Evolutionary conservation across 805 yeast genomes (phyloP), one percentile per base, ranked within the genome.

Genomic region (Candida nemodendra): DNA sequence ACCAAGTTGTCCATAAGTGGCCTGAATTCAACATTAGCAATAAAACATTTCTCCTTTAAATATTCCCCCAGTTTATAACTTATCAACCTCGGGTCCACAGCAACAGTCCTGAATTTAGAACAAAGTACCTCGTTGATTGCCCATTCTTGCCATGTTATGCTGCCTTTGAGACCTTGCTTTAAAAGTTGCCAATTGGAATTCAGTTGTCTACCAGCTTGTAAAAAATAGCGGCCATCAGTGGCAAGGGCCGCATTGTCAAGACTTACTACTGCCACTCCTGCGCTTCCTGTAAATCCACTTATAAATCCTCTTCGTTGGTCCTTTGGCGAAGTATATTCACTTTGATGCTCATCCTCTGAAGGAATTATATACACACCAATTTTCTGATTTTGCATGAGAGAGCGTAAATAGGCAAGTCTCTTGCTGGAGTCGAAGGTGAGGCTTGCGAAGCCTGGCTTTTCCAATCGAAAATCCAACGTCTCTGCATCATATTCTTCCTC

Each of bases 191-290:
- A 93, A 54, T 79, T 79, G 26, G 62, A 54, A 57, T 87, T 95
- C 38, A 93, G 67, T 64, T 93, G 93, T 41, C 81, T 77, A 16
- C 74, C 78, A 1, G 98, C 98, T 64, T 93, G 99, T 42, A 86
- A 68, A 61, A 88, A 93, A 65, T 93, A 93, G 48, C 99, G 72
- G 2, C 98, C 98, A 62, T 93, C 99, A 0, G 99, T 93, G 7
- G 95, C 79, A 34, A 93, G 65, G 0, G 84, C 85, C 11, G 96
- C 95, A 32, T 78, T 75, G 21, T 64, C 62, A 27, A 69, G 51
- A 5, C 95, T 81, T 14, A 91, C 72, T n/a, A 93, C 74, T 1
- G 96, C 97, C 16, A 87, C 68, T 17, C 98, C 99, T 2, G 97
- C 95, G 33, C 91, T 81, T 1, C 98, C 99, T 9, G 91, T 83